Conservation (phyloP, 208 protist species). For the Crithidia brevicula region DNA sequence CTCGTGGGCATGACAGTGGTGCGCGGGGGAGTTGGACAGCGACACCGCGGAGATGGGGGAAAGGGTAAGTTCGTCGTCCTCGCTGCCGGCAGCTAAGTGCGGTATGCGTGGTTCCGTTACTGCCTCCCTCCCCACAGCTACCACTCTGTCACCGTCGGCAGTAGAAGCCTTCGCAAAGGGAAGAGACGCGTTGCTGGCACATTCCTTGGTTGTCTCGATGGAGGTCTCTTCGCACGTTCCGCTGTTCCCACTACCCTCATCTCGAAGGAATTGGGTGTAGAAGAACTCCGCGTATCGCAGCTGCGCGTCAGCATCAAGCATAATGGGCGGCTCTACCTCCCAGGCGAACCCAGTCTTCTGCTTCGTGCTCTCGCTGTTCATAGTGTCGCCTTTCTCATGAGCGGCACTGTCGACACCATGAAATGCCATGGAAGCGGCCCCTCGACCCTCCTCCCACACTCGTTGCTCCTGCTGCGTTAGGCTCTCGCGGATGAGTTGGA, state of each 20-base stretch:
- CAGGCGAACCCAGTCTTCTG: neutral
- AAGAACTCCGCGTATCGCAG: constrained; percentile 22
- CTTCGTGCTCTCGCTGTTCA: neutral
- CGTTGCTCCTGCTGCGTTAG: neutral
- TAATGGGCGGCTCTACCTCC: constrained; percentile 6
- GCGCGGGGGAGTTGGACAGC: neutral
- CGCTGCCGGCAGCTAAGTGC: too few species aligned
- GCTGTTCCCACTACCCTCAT: too few species aligned
- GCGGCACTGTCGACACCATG: too few species aligned
- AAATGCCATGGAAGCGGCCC: too few species aligned
- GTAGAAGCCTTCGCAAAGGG: too few species aligned
- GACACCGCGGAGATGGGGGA: constrained; percentile 10
- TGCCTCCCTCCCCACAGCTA: too few species aligned
- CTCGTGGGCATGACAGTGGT: neutral
- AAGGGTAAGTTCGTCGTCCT: constrained; percentile 13
- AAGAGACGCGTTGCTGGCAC: too few species aligned
- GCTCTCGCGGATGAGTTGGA: constrained; percentile 5
- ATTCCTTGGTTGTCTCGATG: too few species aligned
- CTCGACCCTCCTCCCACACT: neutral
- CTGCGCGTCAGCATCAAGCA: constrained; percentile 11
- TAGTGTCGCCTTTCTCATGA: too few species aligned
- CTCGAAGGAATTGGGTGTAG: constrained; percentile 6
- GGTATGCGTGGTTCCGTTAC: too few species aligned
- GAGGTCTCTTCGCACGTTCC: too few species aligned
- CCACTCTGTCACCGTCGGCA: too few species aligned